Evolutionary conservation across 2,329 filamentous ascomycete species (phyloP).

Genomic region (Ophiosphaerella korrae): DNA sequence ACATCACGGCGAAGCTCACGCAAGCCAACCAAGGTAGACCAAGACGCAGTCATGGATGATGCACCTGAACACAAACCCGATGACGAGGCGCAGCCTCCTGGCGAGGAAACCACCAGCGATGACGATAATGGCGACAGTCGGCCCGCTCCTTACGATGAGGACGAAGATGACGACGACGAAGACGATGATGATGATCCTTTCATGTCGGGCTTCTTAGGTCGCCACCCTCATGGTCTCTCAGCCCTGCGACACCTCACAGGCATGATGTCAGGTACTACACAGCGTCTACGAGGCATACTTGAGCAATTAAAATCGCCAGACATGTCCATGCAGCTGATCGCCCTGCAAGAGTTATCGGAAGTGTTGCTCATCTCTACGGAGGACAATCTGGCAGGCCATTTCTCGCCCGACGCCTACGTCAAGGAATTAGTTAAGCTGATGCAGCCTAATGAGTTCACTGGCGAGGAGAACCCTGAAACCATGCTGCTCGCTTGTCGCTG

Average conservation of each 20-base stretch:
- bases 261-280: conserved; percentile 82
- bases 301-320: conserved; percentile 77
- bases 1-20: conserved; percentile 40
- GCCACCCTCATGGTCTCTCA: conserved; percentile 65
- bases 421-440: conserved; percentile 92
- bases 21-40: conserved; percentile 54
- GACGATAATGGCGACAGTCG: conserved; percentile 57
- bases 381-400: conserved; percentile 93
- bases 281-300: conserved; percentile 69
- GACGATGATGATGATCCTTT: conserved; percentile 66
- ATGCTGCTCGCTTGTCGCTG: conserved; percentile 97
- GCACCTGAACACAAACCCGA: conserved; percentile 66
- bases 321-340: conserved; percentile 84
- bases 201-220: conserved; percentile 66
- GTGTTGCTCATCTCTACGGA: conserved; percentile 93
- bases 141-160: conserved; percentile 56
- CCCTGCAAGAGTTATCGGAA: conserved; percentile 90
- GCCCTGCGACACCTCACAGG: conserved; percentile 86
- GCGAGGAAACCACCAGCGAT: conserved; percentile 50
- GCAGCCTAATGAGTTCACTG: conserved; percentile 84
- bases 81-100: conserved; percentile 44
- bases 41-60: conserved; percentile 74
- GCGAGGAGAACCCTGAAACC: conserved; percentile 91
- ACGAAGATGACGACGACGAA: conserved; percentile 55
- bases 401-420: conserved; percentile 91